These are phyloP conservation scores for Ganoderma multipileum DNA, from an alignment of 1,284 basidiomycete genomes.

Conservation along the genomic window DNA sequence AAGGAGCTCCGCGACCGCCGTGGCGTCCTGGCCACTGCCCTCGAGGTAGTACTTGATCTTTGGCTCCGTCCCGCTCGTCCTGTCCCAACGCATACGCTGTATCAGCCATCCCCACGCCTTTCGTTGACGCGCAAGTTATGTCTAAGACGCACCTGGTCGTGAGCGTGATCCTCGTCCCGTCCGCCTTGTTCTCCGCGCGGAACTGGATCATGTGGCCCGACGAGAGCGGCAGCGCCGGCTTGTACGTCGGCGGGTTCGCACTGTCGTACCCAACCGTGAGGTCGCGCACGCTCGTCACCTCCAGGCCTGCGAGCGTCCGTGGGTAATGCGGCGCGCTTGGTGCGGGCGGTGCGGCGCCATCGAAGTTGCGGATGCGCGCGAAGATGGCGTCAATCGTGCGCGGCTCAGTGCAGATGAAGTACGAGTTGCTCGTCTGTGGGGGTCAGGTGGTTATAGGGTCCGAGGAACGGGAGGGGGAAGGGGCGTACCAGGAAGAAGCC, in stretches of 20 bases:
- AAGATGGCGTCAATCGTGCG: constrained; percentile 73
- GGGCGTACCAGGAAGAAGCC: constrained; percentile 61
- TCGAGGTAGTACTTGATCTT: constrained; percentile 92
- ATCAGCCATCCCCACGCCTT: background rate
- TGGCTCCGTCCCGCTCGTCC: constrained; percentile 88
- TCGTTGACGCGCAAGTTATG: background rate
- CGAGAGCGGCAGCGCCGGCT: constrained; percentile 73
- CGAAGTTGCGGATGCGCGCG: constrained; percentile 62
- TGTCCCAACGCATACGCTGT: constrained; percentile 33
- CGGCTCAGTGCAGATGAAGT: constrained; percentile 78
- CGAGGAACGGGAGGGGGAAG: background rate
- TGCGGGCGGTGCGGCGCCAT: constrained; percentile 45
- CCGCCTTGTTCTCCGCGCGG: constrained; percentile 53
- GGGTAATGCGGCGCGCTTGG: constrained; percentile 57
- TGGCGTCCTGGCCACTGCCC: constrained; percentile 62
- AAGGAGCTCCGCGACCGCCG: constrained; percentile 54
- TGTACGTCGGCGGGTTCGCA: constrained; percentile 67
- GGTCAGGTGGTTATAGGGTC: background rate
- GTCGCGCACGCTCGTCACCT: constrained; percentile 71
- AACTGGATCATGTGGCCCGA: constrained; percentile 89
- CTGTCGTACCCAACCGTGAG: constrained; percentile 80
- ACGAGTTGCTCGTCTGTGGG: constrained; percentile 78
- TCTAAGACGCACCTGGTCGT: constrained; percentile 61
- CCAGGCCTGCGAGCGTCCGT: constrained; percentile 61
- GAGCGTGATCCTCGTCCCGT: constrained; percentile 61